Evolutionary conservation across 192 early-diverging fungal genomes (phyloP), one percentile per base, ranked within the genome.

Genomic region (Diversispora eburnea): DNA sequence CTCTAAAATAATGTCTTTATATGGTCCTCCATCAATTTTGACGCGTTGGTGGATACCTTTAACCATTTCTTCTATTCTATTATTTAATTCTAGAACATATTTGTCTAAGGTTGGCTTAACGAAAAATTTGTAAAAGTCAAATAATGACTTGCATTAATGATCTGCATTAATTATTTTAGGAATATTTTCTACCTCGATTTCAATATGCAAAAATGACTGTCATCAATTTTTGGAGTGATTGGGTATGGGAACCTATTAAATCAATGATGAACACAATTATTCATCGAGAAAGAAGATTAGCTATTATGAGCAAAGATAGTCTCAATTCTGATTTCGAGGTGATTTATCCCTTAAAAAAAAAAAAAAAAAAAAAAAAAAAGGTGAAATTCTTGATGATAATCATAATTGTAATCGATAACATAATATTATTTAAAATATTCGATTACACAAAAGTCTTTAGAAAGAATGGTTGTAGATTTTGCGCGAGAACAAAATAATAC

Each of bases 381-480:
- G 8, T 9, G 46, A 8, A 46, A 45, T 20, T 15, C 5, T 39
- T 52, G 12, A 20, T 7, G 20, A 12, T 60, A 9, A 57, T 15
- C 42, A 5, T 41, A 43, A 42, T 8, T 54, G 22, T 51, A 65
- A 5, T 6, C 33, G 1, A n/a, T 66, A 20, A 45, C 9, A 12
- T 10, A 52, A 6, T n/a, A 22, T 41, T 5, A 8, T 43, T 47
- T n/a, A n/a, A n/a, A n/a, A n/a, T n/a, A n/a, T n/a, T n/a, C n/a
- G n/a, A n/a, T n/a, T n/a, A n/a, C n/a, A n/a, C 3, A 75, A 5
- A 76, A 89, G 83, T 93, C 92, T 62, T 82, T 98, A 8, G 94
- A 96, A 70, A 82, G 91, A 20, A 98, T 98, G 96, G 92, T 95
- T 6, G 77, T 91, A 22, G 84, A 89, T 1, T 98, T 94, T 86